Evolutionary conservation across 805 yeast species (phyloP).

Genomic region (Candida saitoana): DNA sequence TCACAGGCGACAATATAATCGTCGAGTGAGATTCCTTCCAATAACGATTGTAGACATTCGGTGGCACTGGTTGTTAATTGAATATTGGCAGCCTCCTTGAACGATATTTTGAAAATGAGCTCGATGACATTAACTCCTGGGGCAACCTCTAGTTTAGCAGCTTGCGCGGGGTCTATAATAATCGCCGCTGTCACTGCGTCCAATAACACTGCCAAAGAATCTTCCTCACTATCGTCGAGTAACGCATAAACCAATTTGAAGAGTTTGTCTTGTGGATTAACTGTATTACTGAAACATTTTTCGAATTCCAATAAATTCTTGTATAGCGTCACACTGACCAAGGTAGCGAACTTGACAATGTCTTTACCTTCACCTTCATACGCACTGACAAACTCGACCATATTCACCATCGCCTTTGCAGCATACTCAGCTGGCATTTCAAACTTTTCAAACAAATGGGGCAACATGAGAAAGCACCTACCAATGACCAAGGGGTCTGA

Average conservation of each 20-base stretch:
- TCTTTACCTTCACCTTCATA: constrained; percentile 9
- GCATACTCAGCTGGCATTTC: constrained; percentile 32
- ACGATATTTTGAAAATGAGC: constrained; percentile 60
- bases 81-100: constrained; percentile 70
- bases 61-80: constrained; percentile 63
- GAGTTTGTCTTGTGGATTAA: constrained; percentile 29
- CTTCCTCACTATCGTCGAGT: constrained; percentile 67
- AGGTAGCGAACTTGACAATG: constrained; percentile 26
- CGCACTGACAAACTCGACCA: constrained; percentile 20
- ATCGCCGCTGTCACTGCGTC: constrained; percentile 65
- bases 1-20: constrained; percentile 48
- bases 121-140: constrained; percentile 39
- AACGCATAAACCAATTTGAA: constrained; percentile 42
- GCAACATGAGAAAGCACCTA: constrained; percentile 50
- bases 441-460: constrained; percentile 55
- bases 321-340: constrained; percentile 55
- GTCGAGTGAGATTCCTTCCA: constrained; percentile 42
- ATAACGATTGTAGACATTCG: constrained; percentile 61
- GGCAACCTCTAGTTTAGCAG: constrained; percentile 16
- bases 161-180: constrained; percentile 26
- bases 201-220: constrained; percentile 66
- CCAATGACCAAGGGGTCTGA: constrained; percentile 38
- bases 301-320: constrained; percentile 23
- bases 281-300: constrained; percentile 9
- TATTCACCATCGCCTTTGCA: constrained; percentile 22